Percentiles rank a stretch among this genome's conserved stretches.
Evolutionary conservation across 2,329 filamentous ascomycete species (phyloP).

Genomic region (Aspergillus fumigatiaffinis): DNA sequence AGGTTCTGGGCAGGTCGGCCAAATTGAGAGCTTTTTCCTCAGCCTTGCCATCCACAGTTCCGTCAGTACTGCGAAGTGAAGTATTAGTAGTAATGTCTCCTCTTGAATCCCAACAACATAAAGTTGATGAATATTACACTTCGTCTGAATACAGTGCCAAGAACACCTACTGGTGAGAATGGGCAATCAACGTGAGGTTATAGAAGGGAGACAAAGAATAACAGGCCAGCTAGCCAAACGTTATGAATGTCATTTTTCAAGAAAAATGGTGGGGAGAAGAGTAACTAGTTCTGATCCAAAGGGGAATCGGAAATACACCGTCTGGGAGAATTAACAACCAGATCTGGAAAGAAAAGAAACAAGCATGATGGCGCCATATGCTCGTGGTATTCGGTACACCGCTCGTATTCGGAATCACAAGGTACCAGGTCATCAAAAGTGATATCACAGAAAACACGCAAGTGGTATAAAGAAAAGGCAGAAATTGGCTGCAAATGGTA

Average conservation of each 20-base stretch:
- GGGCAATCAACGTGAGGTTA: neutral
- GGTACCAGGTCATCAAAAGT: conserved; percentile 5
- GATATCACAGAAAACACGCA: conserved; percentile 15
- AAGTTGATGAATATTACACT: neutral
- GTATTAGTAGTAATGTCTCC: neutral
- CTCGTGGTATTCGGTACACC: neutral
- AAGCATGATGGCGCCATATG: neutral
- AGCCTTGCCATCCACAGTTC: neutral
- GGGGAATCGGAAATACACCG: conserved; percentile 2
- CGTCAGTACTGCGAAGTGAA: too few species aligned
- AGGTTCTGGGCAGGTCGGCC: too few species aligned
- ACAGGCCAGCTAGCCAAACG: neutral
- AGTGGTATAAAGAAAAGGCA: conserved; percentile 20
- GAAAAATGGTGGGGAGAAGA: neutral
- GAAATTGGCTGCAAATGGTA: neutral
- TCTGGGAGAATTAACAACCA: neutral
- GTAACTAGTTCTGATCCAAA: conserved; percentile 5
- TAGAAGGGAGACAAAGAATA: neutral
- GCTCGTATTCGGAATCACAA: neutral
- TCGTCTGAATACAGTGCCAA: neutral
- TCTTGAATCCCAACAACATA: neutral
- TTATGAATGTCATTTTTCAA: neutral
- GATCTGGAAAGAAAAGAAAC: neutral
- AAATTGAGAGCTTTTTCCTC: neutral
- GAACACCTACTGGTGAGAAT: neutral